Evolutionary conservation across 352 stramenopile species (phyloP), one percentile per base, ranked within the genome.

Genomic region (Thraustotheca clavata): DNA sequence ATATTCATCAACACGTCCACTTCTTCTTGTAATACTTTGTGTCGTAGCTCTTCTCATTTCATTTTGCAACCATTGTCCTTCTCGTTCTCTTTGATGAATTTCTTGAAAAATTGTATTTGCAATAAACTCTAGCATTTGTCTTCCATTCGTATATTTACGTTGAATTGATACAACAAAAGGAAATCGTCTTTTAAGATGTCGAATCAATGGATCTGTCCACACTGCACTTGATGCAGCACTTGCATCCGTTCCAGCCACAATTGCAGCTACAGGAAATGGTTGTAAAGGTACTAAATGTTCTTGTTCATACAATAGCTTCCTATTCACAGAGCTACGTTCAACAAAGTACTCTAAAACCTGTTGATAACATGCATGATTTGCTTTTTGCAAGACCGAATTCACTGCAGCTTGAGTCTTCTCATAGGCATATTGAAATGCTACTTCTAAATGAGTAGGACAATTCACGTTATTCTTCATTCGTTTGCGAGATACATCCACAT

Each of bases 221-320:
- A 91, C 69, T 32, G 88, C 80, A 57, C 78, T 89, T 27, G 82
- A 84, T 27, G 80, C 85, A 11, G 57, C 57, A 9, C 57, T 43
- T 12, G 79, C 82, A 47, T 94, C 84, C 0, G 76, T 77, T 4
- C 84, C 84, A 33, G 80, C 73, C 29, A 91, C 77, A 18, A 94
- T 71, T 11, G 76, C 77, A 16, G 77, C 84, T 0, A 76, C 83
- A 0, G 80, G 80, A 32, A 84, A 80, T 6, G 70, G 71, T 38
- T 82, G 77, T 32, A 83, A 72, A 34, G 71, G 59, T 11, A 78
- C 69, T 36, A 86, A 76, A 27, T 65, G 57, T 24, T 52, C 43
- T 52, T 52, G 43, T 18, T 52, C 43, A 52, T 35, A 52, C 24
- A 35, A 24, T 4, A 43, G 57, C 11, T 52, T 22, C 38, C 20